Evolutionary conservation across 2,329 filamentous ascomycete species (phyloP).

Genomic region (Penicillium sp.): DNA sequence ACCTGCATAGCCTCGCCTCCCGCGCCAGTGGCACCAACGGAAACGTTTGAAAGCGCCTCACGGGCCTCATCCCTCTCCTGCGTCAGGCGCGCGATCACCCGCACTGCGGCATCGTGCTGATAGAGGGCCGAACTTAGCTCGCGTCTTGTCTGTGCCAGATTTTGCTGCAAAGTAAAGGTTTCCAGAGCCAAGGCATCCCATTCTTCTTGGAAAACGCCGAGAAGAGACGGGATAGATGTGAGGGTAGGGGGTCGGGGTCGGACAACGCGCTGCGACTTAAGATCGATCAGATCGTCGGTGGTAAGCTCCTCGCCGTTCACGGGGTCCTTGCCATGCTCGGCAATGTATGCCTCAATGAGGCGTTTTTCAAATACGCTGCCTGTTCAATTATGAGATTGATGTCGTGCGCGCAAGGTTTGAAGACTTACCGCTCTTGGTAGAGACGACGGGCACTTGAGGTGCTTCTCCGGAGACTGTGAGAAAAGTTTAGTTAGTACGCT

Average conservation of each 20-base stretch:
- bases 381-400: constrained; percentile 41
- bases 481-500: constrained; percentile 19
- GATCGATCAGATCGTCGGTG: constrained; percentile 78
- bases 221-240: constrained; percentile 91
- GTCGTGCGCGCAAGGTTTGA: constrained; percentile 14
- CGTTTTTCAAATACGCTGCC: constrained; percentile 93
- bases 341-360: constrained; percentile 90
- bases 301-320: constrained; percentile 82
- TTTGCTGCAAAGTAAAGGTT: constrained; percentile 85
- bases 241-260: constrained; percentile 87
- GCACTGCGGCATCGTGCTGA: constrained; percentile 93
- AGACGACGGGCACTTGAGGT: constrained; percentile 91
- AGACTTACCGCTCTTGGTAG: constrained; percentile 81
- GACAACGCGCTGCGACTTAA: constrained; percentile 80
- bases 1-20: constrained; percentile 89
- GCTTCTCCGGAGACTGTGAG: constrained; percentile 86
- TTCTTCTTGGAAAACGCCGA: constrained; percentile 95
- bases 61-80: constrained; percentile 89
- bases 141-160: constrained; percentile 83
- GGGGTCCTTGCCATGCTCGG: constrained; percentile 89
- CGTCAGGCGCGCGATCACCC: constrained; percentile 88
- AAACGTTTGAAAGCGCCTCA: constrained; percentile 81
- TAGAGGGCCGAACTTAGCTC: constrained; percentile 93
- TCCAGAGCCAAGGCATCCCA: constrained; percentile 94
- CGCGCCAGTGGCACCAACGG: constrained; percentile 60